Conservation (phyloP, 1,284 basidiomycete genomes). For the Leccinum holopus region DNA sequence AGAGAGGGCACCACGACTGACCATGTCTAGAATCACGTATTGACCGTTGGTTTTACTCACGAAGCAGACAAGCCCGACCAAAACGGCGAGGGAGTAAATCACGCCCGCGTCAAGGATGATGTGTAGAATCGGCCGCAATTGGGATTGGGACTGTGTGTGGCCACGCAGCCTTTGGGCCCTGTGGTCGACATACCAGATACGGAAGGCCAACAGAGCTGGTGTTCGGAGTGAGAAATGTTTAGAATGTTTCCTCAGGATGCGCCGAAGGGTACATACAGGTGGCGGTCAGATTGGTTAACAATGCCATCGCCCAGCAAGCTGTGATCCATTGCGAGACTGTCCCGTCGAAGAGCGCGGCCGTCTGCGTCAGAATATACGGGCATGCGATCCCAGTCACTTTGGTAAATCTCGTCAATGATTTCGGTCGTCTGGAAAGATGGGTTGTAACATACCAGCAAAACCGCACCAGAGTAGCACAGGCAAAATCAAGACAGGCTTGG, state of each 20-base stretch:
- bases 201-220: background rate
- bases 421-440: background rate
- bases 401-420: background rate
- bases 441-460: background rate
- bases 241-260: background rate
- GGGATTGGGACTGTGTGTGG: background rate
- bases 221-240: background rate
- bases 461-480: background rate
- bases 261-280: background rate
- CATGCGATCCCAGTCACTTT: background rate
- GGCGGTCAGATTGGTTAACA: background rate
- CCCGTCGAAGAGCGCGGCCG: background rate
- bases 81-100: background rate
- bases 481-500: background rate
- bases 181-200: slow-evolving; percentile 1
- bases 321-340: background rate
- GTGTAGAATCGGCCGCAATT: background rate
- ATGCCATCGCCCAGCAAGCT: background rate
- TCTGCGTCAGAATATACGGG: background rate
- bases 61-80: background rate
- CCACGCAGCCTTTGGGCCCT: background rate
- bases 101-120: slow-evolving; percentile 2
- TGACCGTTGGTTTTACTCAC: background rate
- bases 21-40: slow-evolving; percentile 4
- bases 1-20: background rate